A percentile compares a stretch with the other conserved stretches of the same genome.
Evolutionary conservation across 2,329 filamentous ascomycete genomes (phyloP).

Genomic region (Aspergillus pseudoterreus): DNA sequence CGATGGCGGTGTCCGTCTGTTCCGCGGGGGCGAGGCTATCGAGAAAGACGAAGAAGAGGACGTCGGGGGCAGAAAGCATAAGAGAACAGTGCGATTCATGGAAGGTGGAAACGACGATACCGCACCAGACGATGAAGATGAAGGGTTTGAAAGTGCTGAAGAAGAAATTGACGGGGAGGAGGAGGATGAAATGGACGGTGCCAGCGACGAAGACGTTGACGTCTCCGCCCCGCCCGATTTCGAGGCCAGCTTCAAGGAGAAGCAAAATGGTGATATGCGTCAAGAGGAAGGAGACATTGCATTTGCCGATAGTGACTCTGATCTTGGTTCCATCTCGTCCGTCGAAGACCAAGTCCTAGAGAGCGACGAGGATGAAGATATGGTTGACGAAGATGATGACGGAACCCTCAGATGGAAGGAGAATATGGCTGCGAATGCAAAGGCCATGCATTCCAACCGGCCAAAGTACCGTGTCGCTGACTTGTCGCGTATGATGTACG

Average conservation of each 20-base stretch:
- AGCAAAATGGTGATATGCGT: conserved; percentile 53
- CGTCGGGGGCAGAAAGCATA: conserved; percentile 55
- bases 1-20: conserved; percentile 78
- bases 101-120: conserved; percentile 51
- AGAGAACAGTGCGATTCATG: conserved; percentile 49
- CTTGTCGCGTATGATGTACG: conserved; percentile 84
- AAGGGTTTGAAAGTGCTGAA: conserved; percentile 48
- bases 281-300: conserved; percentile 67
- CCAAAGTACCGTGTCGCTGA: conserved; percentile 75
- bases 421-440: conserved; percentile 73
- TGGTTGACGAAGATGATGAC: conserved; percentile 50
- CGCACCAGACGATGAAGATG: conserved; percentile 57
- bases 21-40: conserved; percentile 71
- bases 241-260: conserved; percentile 39
- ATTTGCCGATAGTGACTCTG: conserved; percentile 96
- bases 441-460: conserved; percentile 64
- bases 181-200: conserved; percentile 38
- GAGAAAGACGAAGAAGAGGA: conserved; percentile 52
- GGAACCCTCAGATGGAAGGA: conserved; percentile 81
- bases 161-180: conserved; percentile 47
- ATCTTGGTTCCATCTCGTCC: conserved; percentile 80
- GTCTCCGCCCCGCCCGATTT: conserved; percentile 43
- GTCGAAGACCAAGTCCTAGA: conserved; percentile 55
- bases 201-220: conserved; percentile 34
- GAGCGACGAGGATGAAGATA: conserved; percentile 41